Conservation (phyloP, 2,329 filamentous ascomycete genomes). For the Xylaria sp. region DNA sequence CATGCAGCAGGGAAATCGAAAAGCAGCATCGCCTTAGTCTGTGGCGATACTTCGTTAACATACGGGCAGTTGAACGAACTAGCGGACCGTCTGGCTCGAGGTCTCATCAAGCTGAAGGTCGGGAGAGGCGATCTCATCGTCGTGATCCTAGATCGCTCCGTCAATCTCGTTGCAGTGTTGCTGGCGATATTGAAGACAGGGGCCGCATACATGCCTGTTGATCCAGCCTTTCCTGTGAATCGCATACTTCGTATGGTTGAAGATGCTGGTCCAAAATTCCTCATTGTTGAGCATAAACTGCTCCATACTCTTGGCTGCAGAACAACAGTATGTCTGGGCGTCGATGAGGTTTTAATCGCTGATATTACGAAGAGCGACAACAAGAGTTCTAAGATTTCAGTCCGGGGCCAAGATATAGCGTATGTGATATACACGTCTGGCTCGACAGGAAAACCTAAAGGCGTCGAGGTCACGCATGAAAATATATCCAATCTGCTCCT, state of each 20-base stretch:
- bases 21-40: no score
- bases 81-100: no score
- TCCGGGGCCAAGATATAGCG: slow-evolving; percentile 42
- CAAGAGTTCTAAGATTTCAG: no score
- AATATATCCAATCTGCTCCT: slow-evolving; percentile 41
- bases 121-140: no score
- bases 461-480: slow-evolving; percentile 50
- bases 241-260: slow-evolving; percentile 47
- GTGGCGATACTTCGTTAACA: no score
- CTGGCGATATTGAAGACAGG: slow-evolving; percentile 47
- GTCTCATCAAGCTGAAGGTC: no score
- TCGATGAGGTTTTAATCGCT: slow-evolving; percentile 34
- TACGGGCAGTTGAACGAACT: no score
- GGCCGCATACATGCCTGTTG: slow-evolving; percentile 50
- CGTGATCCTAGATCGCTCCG: slow-evolving; percentile 35
- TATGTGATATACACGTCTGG: slow-evolving; percentile 52
- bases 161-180: slow-evolving; percentile 43
- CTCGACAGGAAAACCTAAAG: slow-evolving; percentile 53
- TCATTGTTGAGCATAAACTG: slow-evolving; percentile 35
- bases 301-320: slow-evolving; percentile 32
- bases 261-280: slow-evolving; percentile 44
- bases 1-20: no score
- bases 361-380: slow-evolving; percentile 1
- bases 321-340: slow-evolving; percentile 37
- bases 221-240: slow-evolving; percentile 46